phyloP scores from a whole-genome alignment of 2,329 filamentous ascomycete genomes.

The Colletotrichum gloeosporioides region DNA sequence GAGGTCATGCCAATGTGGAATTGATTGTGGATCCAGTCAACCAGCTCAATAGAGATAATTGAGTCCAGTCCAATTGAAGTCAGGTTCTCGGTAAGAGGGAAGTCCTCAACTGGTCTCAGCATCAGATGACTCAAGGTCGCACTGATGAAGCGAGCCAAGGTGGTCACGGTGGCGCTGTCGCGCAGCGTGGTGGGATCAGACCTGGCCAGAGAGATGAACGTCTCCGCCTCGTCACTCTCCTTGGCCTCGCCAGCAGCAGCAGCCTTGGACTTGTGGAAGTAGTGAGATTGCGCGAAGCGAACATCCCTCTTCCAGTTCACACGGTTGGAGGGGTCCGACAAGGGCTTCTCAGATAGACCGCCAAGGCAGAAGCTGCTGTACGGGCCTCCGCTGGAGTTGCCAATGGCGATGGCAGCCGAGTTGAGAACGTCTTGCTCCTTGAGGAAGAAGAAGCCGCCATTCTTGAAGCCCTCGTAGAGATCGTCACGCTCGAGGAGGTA shows the following conservation, averaged over 20 bases:
- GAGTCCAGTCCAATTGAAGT: slow-evolving; percentile 8
- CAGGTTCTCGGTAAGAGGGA: not conserved
- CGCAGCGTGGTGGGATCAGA: not conserved
- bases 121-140: not conserved
- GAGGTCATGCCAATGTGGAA: slow-evolving; percentile 5
- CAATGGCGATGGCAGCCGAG: not conserved
- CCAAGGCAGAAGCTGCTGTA: slow-evolving; percentile 6
- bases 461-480: not conserved
- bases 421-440: slow-evolving; percentile 8
- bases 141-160: slow-evolving; percentile 1
- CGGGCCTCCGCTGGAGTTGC: not conserved
- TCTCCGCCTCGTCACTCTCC: not conserved
- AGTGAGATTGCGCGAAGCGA: slow-evolving; percentile 3
- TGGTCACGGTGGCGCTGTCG: not conserved
- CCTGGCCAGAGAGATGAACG: not conserved
- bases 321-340: slow-evolving; percentile 2
- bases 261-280: not conserved
- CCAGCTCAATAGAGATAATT: slow-evolving; percentile 12
- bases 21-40: slow-evolving; percentile 14
- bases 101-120: slow-evolving; percentile 1
- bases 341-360: not conserved
- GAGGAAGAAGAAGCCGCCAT: slow-evolving; percentile 7
- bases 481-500: slow-evolving; percentile 22
- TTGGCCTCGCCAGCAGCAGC: not conserved
- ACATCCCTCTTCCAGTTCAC: slow-evolving; percentile 9